Evolutionary conservation across 2,329 filamentous ascomycete species (phyloP), one percentile per base, ranked within the genome.

Genomic region (Penicillium decumbens): DNA sequence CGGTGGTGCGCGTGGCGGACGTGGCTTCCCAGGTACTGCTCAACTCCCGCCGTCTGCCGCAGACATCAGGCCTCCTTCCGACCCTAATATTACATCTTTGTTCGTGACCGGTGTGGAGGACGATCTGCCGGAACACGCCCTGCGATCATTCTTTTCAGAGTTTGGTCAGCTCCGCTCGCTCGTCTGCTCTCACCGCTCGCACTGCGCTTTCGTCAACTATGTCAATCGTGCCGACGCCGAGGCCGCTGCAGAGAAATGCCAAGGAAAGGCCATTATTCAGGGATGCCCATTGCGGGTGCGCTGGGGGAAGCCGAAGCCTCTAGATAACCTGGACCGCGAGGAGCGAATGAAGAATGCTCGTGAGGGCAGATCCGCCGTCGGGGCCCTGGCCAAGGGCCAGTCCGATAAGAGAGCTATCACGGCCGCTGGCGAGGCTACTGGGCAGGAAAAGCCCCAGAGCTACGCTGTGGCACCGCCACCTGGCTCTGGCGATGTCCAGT

Each of bases 181-280:
- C 13, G 86, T 98, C 32, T 97, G 93, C 71, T 96, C 91, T 6
- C 93, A 98, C 73, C 90, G 95, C 75, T 92, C 92, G 13, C 93
- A 97, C 66, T 97, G 91, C 69, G 93, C 93, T 1, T 98, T 97
- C 66, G 78, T 98, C 72, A 98, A 98, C 73, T 98, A 89, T 68
- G 84, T 90, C 60, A 88, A 86, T 3, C 81, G 93, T 49, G 83
- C 89, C 54, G 86, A 81, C 1, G 93, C 95, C 0, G 93, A 98
- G 72, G 84, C 80, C 50, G 95, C 95, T 0, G 89, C 93, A 0
- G 82, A 83, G 29, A 82, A 88, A 18, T 92, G 89, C 60, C 87
- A 95, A 68, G 93, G 95, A 5, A 87, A 87, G 54, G 89, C 90
- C 0, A 82, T 97, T 6, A 88, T 98, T 61, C 85, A 90, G 30